Base-by-base conservation (phyloP, 2,329 filamentous ascomycete species). In the Penicillium fuscoglaucum region DNA sequence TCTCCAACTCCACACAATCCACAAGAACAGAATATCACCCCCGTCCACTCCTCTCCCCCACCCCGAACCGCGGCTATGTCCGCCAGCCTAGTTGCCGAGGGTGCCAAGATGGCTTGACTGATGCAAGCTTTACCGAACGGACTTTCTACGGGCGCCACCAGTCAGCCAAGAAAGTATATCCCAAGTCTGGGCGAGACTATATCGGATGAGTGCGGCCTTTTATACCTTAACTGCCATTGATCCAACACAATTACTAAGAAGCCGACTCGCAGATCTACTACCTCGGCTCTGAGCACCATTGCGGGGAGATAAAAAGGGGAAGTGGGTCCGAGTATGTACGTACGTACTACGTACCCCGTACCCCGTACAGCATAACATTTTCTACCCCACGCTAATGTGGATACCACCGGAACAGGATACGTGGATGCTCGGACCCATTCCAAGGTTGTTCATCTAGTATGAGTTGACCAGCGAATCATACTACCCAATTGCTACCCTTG, bases 91-190 rank as follows among this genome's bases (percentile, higher is more conserved):
- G 37, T 17, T 45, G 4, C 51, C 51, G 33, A 53, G 40, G 10
- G 21, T 31, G 52, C 44, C 44, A 41, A 55, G 44, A 48, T 29
- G 35, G n/a, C 52, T 48, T 55, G 28, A 33, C 13, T 13, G 19
- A 55, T 19, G 35, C 13, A 55, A 43, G 44, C 52, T 33, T 55
- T 48, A 19, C 26, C 4, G 26, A 49, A 26, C 28, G 24, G n/a
- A 19, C 31, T 53, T 53, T 53, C 12, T 37, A 8, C 4, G 21
- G 17, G 17, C 15, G 31, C 21, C 15, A 26, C 21, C 21, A 13
- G 31, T 6, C 41, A 29, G 51, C 31, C 41, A 46, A 45, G 12
- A 28, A 33, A 43, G 15, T n/a, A 44, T 13, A 10, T 12, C 3
- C 8, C 1, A 39, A 4, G 15, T 52, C 40, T 43, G 9, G 29